Evolutionary conservation across 805 yeast genomes (phyloP), one percentile per base, ranked within the genome.

Genomic region (Priceomyces medius): DNA sequence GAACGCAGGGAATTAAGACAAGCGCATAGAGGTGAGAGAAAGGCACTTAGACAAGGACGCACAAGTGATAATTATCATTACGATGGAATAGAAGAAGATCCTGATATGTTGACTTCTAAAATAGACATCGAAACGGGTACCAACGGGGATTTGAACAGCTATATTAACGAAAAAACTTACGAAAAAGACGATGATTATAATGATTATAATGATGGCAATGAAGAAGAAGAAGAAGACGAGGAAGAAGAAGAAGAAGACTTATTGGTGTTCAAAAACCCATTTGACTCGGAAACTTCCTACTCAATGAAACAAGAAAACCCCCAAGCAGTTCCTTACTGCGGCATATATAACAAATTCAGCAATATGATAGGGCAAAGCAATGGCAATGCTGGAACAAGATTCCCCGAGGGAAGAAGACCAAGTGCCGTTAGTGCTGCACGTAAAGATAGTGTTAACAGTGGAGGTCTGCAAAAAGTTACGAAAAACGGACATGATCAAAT

Each of bases 211-310:
- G 33, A 29, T 9, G 47, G 40, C 19, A 37, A 31, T 24, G 42
- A 40, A 16, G 47, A 46, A 20, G 43, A 35, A 14, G 44, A 41
- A 17, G 44, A 37, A 7, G 40, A 35, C 20, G 32, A 17, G 3
- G 23, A 26, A 3, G 35, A 36, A 12, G 42, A 44, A 20, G 38
- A 40, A 19, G 35, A 34, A 16, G 38, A 33, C 19, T 18, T 34
- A 10, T 19, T 40, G 12, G 43, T 41, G 14, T 48, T 53, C 37
- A 40, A 42, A 18, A 47, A 53, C 37, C 60, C 60, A 12, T 54
- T 54, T 23, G 56, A 48, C 18, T 31, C 47, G 12, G 31, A 31
- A 21, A 24, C 35, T 6, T 29, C 27, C 13, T 29, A 18, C 10
- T 34, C 40, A 3, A 13, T 34, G 23, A 35, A 24, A 8, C 20